Evolutionary conservation across 2,329 filamentous ascomycete genomes (phyloP).

Genomic region (Pyrenophora teres): DNA sequence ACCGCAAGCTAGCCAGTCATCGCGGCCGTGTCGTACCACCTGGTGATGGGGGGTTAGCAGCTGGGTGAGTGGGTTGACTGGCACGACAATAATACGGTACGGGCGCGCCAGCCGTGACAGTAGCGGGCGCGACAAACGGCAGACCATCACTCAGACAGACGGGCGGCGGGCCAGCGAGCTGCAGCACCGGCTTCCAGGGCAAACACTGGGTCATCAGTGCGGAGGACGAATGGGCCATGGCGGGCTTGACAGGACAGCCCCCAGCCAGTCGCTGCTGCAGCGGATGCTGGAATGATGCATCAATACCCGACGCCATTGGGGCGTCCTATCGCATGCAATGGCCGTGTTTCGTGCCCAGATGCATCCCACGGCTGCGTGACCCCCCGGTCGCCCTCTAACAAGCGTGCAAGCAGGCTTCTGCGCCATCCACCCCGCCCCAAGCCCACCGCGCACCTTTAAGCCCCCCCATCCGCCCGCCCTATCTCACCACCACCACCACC

Average conservation of each 20-base stretch:
- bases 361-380: constrained; percentile 30
- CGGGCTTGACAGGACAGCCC: constrained; percentile 17
- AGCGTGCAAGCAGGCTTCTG: constrained; percentile 16
- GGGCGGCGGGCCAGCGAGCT: constrained; percentile 11
- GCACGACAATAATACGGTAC: not conserved
- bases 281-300: constrained; percentile 33
- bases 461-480: constrained; percentile 32
- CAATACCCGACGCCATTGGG: constrained; percentile 42
- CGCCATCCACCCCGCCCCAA: constrained; percentile 20
- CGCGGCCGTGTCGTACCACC: no score
- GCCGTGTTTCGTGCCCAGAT: constrained; percentile 22
- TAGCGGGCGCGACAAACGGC: constrained; percentile 23
- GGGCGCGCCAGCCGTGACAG: constrained; percentile 16
- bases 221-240: constrained; percentile 20
- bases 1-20: constrained; percentile 35
- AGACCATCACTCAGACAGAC: constrained; percentile 25
- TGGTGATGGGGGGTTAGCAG: no score
- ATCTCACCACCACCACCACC: constrained; percentile 21
- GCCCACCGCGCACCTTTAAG: constrained; percentile 23
- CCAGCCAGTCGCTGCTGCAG: constrained; percentile 32
- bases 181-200: constrained; percentile 18
- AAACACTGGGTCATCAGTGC: constrained; percentile 21
- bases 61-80: not conserved
- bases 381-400: constrained; percentile 6
- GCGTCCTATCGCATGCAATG: constrained; percentile 38